These are phyloP conservation scores for apple (Malus domestica) DNA, from an alignment of 306 rosid genomes.

Conservation along the genomic window DNA sequence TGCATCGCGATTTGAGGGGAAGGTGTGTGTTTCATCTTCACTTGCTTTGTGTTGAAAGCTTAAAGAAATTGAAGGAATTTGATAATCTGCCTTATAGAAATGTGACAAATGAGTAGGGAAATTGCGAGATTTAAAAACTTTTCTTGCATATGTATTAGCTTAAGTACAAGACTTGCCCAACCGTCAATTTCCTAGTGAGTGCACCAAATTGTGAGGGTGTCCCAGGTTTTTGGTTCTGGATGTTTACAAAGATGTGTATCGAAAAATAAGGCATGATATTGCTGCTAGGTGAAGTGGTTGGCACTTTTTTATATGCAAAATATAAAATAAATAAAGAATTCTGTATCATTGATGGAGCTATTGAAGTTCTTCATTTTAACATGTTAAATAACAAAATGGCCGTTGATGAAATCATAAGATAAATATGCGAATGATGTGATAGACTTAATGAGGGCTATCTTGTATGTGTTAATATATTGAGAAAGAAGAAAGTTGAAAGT, in stretches of 20 bases:
- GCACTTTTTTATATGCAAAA: neutral
- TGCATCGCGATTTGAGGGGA: constrained; percentile 85
- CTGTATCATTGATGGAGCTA: neutral
- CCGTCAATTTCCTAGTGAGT: neutral
- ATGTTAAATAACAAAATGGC: neutral
- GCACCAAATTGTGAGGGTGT: neutral
- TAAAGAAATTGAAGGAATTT: neutral
- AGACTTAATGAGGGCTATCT: neutral
- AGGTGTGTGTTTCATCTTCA: constrained; percentile 43
- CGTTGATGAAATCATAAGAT: neutral
- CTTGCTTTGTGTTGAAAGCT: constrained; percentile 15
- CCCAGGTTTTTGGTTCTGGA: neutral
- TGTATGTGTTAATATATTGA: neutral
- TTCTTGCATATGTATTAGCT: neutral
- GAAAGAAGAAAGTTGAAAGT: neutral
- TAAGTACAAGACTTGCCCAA: neutral
- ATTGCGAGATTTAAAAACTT: neutral
- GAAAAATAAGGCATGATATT: neutral
- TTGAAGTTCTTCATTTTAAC: neutral
- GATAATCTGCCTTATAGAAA: neutral
- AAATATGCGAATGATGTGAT: neutral
- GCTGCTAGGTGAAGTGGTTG: neutral
- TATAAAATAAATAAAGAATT: no score
- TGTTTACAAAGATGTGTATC: neutral
- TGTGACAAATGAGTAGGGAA: neutral